A percentile compares a stretch with the other conserved stretches of the same genome.
Conservation (phyloP, 164 flowering plant genomes). For the Amborella trichopoda region DNA sequence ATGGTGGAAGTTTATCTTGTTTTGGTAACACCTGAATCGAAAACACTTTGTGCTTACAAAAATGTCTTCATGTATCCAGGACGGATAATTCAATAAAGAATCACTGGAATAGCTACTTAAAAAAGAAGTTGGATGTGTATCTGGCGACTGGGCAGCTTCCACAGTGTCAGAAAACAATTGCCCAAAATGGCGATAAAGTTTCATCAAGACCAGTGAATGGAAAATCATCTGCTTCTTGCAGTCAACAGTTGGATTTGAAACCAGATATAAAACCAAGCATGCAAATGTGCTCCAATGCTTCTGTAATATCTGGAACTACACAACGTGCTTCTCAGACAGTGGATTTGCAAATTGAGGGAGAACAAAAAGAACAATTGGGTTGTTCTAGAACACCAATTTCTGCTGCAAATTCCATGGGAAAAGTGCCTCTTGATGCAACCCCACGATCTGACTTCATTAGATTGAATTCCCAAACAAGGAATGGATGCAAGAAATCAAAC, state of each 20-base stretch:
- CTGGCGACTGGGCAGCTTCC: constrained; percentile 67
- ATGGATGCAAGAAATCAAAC: constrained; percentile 20
- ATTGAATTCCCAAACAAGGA: constrained; percentile 16
- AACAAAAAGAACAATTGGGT: constrained; percentile 22
- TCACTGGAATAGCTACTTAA: constrained; percentile 97
- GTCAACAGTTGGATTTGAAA: constrained; percentile 30
- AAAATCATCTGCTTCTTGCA: constrained; percentile 16
- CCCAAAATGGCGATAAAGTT: constrained; percentile 29
- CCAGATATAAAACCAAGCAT: too few relatives aligned
- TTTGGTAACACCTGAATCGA: too few relatives aligned
- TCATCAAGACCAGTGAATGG: constrained; percentile 12
- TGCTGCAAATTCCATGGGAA: constrained; percentile 20
- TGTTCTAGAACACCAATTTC: constrained; percentile 12
- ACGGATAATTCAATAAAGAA: constrained; percentile 96
- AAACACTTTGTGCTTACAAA: too few relatives aligned
- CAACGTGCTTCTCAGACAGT: constrained; percentile 9
- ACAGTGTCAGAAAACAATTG: constrained; percentile 30
- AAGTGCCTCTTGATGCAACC: constrained; percentile 20
- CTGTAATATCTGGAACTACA: constrained; percentile 15
- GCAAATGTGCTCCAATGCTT: constrained; percentile 35
- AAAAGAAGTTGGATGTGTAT: constrained; percentile 76
- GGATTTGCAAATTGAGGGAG: constrained; percentile 31
- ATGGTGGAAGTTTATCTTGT: too few relatives aligned
- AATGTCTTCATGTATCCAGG: constrained; percentile 38
- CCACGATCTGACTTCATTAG: constrained; percentile 26